phyloP scores from a whole-genome alignment of 768 basidiomycete species.

The Mycena vitilis region DNA sequence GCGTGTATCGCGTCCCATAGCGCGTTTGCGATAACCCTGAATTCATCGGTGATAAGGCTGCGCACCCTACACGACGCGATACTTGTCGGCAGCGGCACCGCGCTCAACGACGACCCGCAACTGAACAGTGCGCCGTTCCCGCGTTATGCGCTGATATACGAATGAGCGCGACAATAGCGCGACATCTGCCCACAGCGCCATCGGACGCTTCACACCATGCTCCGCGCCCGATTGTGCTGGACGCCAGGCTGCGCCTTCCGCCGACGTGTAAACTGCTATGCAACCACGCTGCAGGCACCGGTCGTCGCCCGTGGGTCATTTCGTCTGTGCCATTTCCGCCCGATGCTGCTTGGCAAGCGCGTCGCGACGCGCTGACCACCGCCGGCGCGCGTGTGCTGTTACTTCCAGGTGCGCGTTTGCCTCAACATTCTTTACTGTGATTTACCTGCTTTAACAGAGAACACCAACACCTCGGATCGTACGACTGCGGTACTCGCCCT shows the following conservation, averaged over 20 bases:
- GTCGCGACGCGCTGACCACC: slow-evolving; percentile 59
- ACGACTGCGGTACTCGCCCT: slow-evolving; percentile 61
- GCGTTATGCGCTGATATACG: not conserved
- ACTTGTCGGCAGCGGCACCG: slow-evolving; percentile 89
- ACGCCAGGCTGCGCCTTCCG: slow-evolving; percentile 76
- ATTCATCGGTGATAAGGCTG: slow-evolving; percentile 66
- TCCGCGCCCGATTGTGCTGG: slow-evolving; percentile 90
- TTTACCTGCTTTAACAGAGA: not conserved
- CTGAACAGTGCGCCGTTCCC: slow-evolving; percentile 76
- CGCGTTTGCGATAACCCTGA: slow-evolving; percentile 4
- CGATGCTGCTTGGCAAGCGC: slow-evolving; percentile 45
- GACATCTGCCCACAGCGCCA: slow-evolving; percentile 56
- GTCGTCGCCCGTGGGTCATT: slow-evolving; percentile 81
- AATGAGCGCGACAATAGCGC: slow-evolving; percentile 51
- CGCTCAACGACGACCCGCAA: slow-evolving; percentile 92
- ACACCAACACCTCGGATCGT: slow-evolving; percentile 34
- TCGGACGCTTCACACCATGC: slow-evolving; percentile 51
- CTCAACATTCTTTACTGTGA: not conserved
- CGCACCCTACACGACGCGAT: slow-evolving; percentile 94
- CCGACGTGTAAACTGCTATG: slow-evolving; percentile 74
- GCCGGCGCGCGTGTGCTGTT: slow-evolving; percentile 78
- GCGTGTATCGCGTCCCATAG: slow-evolving; percentile 35
- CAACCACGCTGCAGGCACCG: slow-evolving; percentile 69
- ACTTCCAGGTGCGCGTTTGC: slow-evolving; percentile 44
- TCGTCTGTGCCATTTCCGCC: slow-evolving; percentile 14